Percentiles rank a stretch among this genome's conserved stretches.
Conservation (phyloP, 164 flowering plant species). For the Vitis rupestris region DNA sequence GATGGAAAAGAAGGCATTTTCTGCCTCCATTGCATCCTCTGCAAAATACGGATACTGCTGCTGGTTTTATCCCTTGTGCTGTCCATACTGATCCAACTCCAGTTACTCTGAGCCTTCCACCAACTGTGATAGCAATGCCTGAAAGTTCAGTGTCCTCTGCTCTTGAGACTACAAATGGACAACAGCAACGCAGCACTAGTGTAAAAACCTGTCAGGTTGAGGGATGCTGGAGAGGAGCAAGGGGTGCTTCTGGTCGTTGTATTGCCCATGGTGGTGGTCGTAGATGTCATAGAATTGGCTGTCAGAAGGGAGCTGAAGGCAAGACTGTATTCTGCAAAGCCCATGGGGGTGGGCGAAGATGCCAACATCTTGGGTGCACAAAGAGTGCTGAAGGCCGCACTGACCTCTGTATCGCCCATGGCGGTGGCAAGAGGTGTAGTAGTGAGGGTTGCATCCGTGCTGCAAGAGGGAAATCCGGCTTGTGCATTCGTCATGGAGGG, state of each 20-base stretch:
- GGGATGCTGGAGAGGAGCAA: slow-evolving; percentile 93
- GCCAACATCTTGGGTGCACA: slow-evolving; percentile 84
- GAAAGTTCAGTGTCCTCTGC: slow-evolving; percentile 76
- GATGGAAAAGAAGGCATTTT: slow-evolving; percentile 23
- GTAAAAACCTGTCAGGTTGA: slow-evolving; percentile 73
- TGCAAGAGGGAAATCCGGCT: slow-evolving; percentile 87
- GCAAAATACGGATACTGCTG: no score
- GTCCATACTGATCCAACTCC: slow-evolving; percentile 12
- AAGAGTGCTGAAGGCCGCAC: slow-evolving; percentile 98
- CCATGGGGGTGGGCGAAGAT: slow-evolving; percentile 95
- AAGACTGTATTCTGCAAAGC: slow-evolving; percentile 93
- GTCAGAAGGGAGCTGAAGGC: slow-evolving; percentile 94
- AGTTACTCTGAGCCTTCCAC: slow-evolving; percentile 38
- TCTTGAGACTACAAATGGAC: slow-evolving; percentile 60
- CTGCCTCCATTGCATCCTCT: slow-evolving; percentile 20
- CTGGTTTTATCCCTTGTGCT: no score
- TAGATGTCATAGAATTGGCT: slow-evolving; percentile 78
- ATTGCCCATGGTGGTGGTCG: slow-evolving; percentile 96
- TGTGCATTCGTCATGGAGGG: slow-evolving; percentile 96
- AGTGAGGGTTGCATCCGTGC: slow-evolving; percentile 78
- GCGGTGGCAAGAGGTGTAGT: slow-evolving; percentile 91
- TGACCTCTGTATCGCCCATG: slow-evolving; percentile 90
- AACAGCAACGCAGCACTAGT: slow-evolving; percentile 35
- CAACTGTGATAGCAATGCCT: slow-evolving; percentile 44
- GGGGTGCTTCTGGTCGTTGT: slow-evolving; percentile 95